Base-by-base conservation (phyloP, 441 rosid genomes). In the Viola pubescens region DNA sequence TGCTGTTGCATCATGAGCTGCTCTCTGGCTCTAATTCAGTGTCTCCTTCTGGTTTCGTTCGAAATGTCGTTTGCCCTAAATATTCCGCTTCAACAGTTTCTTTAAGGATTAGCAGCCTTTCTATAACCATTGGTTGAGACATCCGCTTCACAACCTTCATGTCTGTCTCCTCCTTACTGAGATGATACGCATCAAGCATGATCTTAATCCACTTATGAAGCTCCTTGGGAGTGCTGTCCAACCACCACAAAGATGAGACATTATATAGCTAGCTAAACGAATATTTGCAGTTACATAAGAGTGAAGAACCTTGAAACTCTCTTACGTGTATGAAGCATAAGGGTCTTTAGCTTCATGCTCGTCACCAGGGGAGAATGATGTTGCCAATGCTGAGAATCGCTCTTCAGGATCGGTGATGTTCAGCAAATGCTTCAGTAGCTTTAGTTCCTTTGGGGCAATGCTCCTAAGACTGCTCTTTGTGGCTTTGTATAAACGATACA, bases 351-450 rank as follows among this genome's bases (percentile, higher is more conserved):
- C 75, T 73, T 87, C 95, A 9, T 52, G 78, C 50, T 85, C 96
- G 65, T 77, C 73, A 0, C 88, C 91, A 0, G 95, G 95, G 43
- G 87, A 83, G 74, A 91, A 91, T 16, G 91, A 84, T 57, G 82
- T 82, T 69, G 98, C 98, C 67, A 92, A 72, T 9, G 97, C 95
- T 12, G 94, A 82, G 74, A 92, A 89, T 46, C 97, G 80, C 77
- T 87, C 97, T 73, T 91, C 97, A 6, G 98, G 98, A 67, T 89
- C 97, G 54, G 78, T 73, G 53, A 91, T 84, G 80, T 89, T 89
- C 56, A 91, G 83, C 54, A 89, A 77, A 69, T 91, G 69, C 80
- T 89, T 91, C 6, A 89, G 70, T 43, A 91, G 79, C 75, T 81
- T 91, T 73, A 91, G 73, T 67, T 91, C 97, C 78, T 89, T 87